These are phyloP conservation scores for Chlamydomonas asymmetrica DNA, from an alignment of 139 green algal genomes.

Conservation along the genomic window DNA sequence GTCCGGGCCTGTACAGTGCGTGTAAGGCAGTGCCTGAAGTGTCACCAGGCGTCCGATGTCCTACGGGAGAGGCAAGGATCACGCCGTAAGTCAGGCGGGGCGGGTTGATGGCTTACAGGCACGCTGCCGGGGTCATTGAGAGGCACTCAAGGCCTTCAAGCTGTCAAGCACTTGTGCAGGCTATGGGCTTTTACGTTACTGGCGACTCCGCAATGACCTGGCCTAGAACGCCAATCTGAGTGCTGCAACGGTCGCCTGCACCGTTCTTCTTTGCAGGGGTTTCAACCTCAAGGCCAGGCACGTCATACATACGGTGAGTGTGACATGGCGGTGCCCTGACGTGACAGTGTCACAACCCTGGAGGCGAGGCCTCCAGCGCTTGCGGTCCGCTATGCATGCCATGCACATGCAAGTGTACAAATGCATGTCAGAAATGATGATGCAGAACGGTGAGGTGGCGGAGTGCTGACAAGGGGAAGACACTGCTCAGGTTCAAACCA, in stretches of 20 bases:
- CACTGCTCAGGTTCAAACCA: no score
- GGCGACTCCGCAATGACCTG: neutral
- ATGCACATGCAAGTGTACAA: no score
- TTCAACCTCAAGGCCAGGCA: constrained; percentile 64
- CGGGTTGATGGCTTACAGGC: neutral
- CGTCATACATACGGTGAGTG: constrained; percentile 96
- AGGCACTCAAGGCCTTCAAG: neutral
- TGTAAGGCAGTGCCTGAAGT: constrained; percentile 69
- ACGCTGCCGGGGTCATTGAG: neutral
- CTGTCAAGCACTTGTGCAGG: neutral
- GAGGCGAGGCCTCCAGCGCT: no score
- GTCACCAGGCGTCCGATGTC: constrained; percentile 65
- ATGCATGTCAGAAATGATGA: no score
- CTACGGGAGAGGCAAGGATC: constrained; percentile 75
- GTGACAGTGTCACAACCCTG: no score
- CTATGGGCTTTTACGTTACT: neutral
- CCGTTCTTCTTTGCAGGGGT: constrained; percentile 35
- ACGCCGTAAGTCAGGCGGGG: constrained; percentile 41
- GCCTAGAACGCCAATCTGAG: neutral
- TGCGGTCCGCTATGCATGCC: no score
- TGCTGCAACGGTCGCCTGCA: neutral
- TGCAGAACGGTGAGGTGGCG: no score
- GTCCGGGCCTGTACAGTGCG: constrained; percentile 64
- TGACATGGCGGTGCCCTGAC: no score
- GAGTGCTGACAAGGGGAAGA: no score